phyloP scores from a whole-genome alignment of 768 basidiomycete species.

The Pholiota microspora region DNA sequence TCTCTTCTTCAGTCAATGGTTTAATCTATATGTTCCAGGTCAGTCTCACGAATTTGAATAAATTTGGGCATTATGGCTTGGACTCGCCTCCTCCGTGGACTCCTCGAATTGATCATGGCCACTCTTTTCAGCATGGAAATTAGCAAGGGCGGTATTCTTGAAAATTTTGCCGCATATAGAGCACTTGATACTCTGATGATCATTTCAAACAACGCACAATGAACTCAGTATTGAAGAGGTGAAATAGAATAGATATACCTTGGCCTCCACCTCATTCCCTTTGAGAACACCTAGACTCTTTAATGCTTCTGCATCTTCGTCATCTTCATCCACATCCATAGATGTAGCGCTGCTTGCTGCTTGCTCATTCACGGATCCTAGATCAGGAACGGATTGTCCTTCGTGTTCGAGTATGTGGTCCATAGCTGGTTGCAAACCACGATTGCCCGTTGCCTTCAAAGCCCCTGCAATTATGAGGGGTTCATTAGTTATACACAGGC shows the following conservation, averaged over 20 bases:
- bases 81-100: conserved; percentile 81
- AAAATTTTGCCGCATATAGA: conserved; percentile 84
- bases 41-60: background rate
- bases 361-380: conserved; percentile 39
- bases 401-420: conserved; percentile 86
- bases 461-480: conserved; percentile 60
- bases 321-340: conserved; percentile 65
- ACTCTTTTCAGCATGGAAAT: conserved; percentile 92
- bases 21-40: conserved; percentile 51
- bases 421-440: conserved; percentile 89
- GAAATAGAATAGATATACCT: conserved; percentile 35
- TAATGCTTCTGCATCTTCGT: conserved; percentile 70
- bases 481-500: conserved; percentile 9
- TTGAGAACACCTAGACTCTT: conserved; percentile 43
- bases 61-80: background rate
- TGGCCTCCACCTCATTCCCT: conserved; percentile 56
- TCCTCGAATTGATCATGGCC: conserved; percentile 97
- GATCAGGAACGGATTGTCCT: conserved; percentile 70
- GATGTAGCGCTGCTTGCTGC: conserved; percentile 22
- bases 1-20: conserved; percentile 94
- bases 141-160: conserved; percentile 81
- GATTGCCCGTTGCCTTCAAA: conserved; percentile 74
- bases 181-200: conserved; percentile 74
- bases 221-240: background rate
- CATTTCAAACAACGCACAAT: background rate